Evolutionary conservation across 2,329 filamentous ascomycete species (phyloP), one percentile per base, ranked within the genome.

Genomic region (Colletotrichum eremochloae): DNA sequence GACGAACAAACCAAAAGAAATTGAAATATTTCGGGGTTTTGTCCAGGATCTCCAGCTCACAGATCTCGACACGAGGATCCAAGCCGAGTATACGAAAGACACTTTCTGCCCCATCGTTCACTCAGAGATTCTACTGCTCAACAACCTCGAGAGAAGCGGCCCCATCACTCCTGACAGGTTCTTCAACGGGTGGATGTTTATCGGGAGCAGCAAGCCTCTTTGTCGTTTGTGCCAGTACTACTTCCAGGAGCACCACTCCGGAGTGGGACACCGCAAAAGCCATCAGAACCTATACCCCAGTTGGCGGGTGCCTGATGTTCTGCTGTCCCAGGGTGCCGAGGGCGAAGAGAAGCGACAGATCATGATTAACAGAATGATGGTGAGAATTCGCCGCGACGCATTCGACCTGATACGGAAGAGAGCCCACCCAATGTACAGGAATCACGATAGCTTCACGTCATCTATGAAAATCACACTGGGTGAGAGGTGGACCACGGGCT

Each of bases 181-280:
- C 76, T 84, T 82, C 70, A 42, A 71, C 0, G 73, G 75, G 11
- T 79, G 77, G 69, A 76, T 71, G 18, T 84, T 84, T 68, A 82
- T 85, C 20, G 83, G 82, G 0, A 77, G 76, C 24, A 83, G 82
- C 75, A 85, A 85, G 74, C 82, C 82, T 0, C 80, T 81, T 0
- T 85, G 83, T 53, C 76, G 79, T 0, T 76, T 85, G 1, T 85
- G 83, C 42, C 58, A 76, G 9, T 79, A 80, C 57, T 85, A 82
- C 64, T 82, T 85, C 33, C 68, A 74, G 2, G 75, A 74, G 0
- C 78, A 80, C 50, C 74, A 74, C 0, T 68, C 71, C 33, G 52
- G 68, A 52, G 67, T 75, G 20, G 38, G 61, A 42, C 78, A 80
- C 1, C 78, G 83, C 0, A 36, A 75, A 4, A 75, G 78, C 0